Evolutionary conservation across 257 asterid species (phyloP), one percentile per base, ranked within the genome.

Genomic region (Cruciata laevipes): DNA sequence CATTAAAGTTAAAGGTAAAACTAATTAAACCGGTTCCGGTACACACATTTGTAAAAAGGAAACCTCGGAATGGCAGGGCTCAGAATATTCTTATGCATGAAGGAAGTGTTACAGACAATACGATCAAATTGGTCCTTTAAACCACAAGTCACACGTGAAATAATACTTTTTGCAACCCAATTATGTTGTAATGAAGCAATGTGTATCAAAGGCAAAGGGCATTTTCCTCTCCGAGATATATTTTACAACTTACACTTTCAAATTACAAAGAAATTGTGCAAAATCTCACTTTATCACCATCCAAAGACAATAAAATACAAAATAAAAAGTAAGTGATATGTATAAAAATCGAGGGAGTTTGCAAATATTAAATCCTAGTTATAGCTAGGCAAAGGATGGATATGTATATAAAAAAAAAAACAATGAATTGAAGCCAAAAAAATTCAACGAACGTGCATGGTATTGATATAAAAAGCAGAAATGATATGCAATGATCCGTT

Each of bases 401-500:
- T 13, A 52, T 51, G 30, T 12, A 53, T 35, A 10, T 13, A 49
- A 66, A 42, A 42, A 2, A 37, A 37, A 7, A 12, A 42, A 1
- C 0, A 12, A 42, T 0, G 5, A 12, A 49, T 44, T 30, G 51
- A 14, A 14, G 23, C 31, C 30, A 42, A 52, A 30, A 1, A 8
- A 49, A 30, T 2, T 67, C 9, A 31, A 61, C 44, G 63, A 67
- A 67, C 63, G 16, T 67, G 71, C 71, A 20, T 67, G 63, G 63
- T 62, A 62, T 20, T 32, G 21, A 7, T 3, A 3, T 7, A 16
- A 10, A 55, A 69, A 17, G 59, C 32, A 49, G 3, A 11, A 68
- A 44, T 18, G 73, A 69, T 59, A 40, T 17, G 73, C 59, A 69
- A 59, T 40, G 73, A 59, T 69, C 73, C 66, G 30, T 40, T 20